Base-by-base conservation (phyloP, 345 rosid species). In the Raphanus raphanistrum region DNA sequence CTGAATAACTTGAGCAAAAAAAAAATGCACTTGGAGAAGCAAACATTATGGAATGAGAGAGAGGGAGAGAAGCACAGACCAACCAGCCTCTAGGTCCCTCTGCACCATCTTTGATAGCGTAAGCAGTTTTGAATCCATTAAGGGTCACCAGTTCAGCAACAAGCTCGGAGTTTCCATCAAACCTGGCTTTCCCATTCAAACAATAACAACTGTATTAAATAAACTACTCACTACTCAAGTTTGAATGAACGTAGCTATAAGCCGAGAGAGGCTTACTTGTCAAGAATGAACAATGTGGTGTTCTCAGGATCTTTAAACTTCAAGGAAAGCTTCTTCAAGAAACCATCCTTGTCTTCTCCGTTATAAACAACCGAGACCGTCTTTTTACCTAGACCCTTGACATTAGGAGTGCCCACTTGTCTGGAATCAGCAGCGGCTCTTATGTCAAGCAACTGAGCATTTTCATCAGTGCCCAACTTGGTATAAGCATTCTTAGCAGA, bases 71-170 rank as follows among this genome's bases (percentile, higher is more conserved):
- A 66, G 45, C n/a, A 74, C 72, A 75, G 82, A 95, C 99, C 96
- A 87, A 27, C 99, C 99, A 95, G 86, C 98, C 99, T 26, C 84
- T 82, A 21, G 97, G 94, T 79, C 99, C 98, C 57, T 95, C 98
- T 58, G 92, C 98, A 29, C 99, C 99, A 82, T 91, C 98, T 88
- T 87, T 95, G 68, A 95, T 88, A 1, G 96, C 94, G 74, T 90
- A 92, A 55, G 94, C 99, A 76, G 92, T 90, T 85, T 92, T 95
- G 80, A 92, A 95, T 85, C 99, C 98, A 82, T 92, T 95, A 55
- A 82, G 88, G 55, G 94, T 79, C 62, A 88, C 94, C 78, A 92
- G 72, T 81, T 95, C 99, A 0, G 98, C 99, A 41, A 89, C 94
- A 81, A 90, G 85, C 83, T 89, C 99, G 62, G 98, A 88, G 84